Percentiles rank a stretch among this genome's conserved stretches.
phyloP scores from a whole-genome alignment of 164 flowering plant genomes.

The Dillenia suffruticosa region DNA sequence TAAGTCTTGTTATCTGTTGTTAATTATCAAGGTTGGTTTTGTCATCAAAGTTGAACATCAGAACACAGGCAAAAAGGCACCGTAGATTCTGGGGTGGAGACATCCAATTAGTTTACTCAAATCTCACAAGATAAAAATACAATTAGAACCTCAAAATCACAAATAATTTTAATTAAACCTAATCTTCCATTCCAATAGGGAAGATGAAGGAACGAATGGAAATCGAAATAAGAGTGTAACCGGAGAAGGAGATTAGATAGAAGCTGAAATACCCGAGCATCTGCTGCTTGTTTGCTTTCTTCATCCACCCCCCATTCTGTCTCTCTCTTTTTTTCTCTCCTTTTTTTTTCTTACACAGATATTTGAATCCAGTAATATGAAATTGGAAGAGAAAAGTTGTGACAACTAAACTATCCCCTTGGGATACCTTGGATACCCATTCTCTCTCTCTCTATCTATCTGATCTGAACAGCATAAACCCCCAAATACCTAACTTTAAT shows the following conservation, averaged over 20 bases:
- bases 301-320: slow-evolving; percentile 11
- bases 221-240: slow-evolving; percentile 21
- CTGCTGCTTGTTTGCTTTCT: slow-evolving; percentile 31
- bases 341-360: no score
- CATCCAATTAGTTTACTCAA: neutral
- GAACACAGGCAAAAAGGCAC: neutral
- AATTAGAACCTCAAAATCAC: neutral
- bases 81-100: no score
- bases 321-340: no score
- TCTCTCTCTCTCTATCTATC: no score
- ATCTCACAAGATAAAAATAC: neutral
- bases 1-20: no score
- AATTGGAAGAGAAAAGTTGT: no score
- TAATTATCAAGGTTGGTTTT: neutral
- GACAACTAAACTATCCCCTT: no score
- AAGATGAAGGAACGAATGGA: neutral
- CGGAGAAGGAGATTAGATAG: slow-evolving; percentile 63
- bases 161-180: neutral
- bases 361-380: no score
- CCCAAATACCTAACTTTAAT: no score
- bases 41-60: neutral
- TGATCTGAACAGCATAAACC: no score
- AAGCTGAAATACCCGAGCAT: slow-evolving; percentile 64
- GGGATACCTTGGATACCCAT: no score
- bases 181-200: neutral